These are phyloP conservation scores for Pythium sp. DNA, from an alignment of 352 stramenopile species.

Conservation along the genomic window DNA sequence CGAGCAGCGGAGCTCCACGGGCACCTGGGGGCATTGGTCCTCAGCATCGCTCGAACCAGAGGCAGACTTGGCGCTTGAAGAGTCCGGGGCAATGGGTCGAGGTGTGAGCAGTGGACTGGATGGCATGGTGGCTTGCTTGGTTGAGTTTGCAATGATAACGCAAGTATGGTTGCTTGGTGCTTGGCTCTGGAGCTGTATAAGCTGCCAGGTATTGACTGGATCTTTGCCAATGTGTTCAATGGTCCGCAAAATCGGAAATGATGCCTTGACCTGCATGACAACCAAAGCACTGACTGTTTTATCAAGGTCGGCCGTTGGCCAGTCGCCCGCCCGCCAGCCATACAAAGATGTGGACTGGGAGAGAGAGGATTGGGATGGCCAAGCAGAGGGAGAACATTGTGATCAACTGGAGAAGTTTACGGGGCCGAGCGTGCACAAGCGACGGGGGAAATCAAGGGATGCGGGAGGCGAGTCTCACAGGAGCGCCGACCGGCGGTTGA, in stretches of 20 bases:
- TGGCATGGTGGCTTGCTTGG: background rate
- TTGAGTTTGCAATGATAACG: background rate
- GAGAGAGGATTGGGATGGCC: background rate
- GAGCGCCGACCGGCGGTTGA: background rate
- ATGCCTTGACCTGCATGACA: background rate
- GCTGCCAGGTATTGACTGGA: background rate
- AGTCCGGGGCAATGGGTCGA: background rate
- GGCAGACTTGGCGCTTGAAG: background rate
- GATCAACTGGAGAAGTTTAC: background rate
- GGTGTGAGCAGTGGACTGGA: background rate
- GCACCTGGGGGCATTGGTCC: background rate
- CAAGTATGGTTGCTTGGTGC: background rate
- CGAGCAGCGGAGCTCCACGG: conserved; percentile 20
- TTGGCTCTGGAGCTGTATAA: background rate
- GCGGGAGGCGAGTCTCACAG: background rate
- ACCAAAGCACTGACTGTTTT: background rate
- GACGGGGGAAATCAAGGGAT: background rate
- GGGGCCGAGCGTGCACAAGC: background rate
- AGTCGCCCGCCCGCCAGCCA: background rate
- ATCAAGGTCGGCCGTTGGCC: background rate
- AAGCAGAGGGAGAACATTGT: background rate
- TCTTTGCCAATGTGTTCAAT: background rate
- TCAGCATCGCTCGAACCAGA: background rate
- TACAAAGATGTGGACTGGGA: background rate
- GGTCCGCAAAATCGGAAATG: background rate